phyloP scores from a whole-genome alignment of 805 yeast species.

The Suhomyces sp. region DNA sequence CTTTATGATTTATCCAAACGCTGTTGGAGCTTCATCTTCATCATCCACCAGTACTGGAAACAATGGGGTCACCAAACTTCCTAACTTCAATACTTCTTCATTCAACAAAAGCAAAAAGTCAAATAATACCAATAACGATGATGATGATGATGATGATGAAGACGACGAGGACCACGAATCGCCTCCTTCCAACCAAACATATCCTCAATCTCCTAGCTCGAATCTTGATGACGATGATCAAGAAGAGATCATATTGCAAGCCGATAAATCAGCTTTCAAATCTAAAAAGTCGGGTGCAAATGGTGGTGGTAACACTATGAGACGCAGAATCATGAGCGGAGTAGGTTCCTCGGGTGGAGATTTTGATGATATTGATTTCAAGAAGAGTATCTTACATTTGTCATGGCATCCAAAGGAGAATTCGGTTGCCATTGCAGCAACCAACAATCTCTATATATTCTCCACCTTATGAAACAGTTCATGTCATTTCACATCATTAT shows the following conservation, averaged over 20 bases:
- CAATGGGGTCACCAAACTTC: slow-evolving; percentile 5
- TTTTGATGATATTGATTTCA: slow-evolving; percentile 82
- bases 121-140: slow-evolving; percentile 34
- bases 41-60: not conserved
- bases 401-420: slow-evolving; percentile 99
- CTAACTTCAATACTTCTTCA: slow-evolving; percentile 13
- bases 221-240: slow-evolving; percentile 36
- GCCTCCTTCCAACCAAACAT: slow-evolving; percentile 20
- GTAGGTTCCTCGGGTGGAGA: slow-evolving; percentile 53
- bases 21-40: slow-evolving; percentile 35
- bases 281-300: slow-evolving; percentile 55
- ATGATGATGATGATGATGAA: slow-evolving; percentile 28
- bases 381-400: slow-evolving; percentile 88
- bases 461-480: slow-evolving; percentile 51
- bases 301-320: slow-evolving; percentile 28
- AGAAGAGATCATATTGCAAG: slow-evolving; percentile 78
- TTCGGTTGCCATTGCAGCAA: slow-evolving; percentile 96
- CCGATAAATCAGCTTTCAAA: slow-evolving; percentile 96
- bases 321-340: slow-evolving; percentile 51
- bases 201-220: slow-evolving; percentile 33
- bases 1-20: slow-evolving; percentile 94
- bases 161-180: slow-evolving; percentile 27
- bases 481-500: not conserved
- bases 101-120: slow-evolving; percentile 10
- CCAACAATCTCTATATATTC: slow-evolving; percentile 86